A percentile compares a stretch with the other conserved stretches of the same genome.
phyloP scores from a whole-genome alignment of 2,329 filamentous ascomycete genomes.

The Colletotrichum neosansevieriae region DNA sequence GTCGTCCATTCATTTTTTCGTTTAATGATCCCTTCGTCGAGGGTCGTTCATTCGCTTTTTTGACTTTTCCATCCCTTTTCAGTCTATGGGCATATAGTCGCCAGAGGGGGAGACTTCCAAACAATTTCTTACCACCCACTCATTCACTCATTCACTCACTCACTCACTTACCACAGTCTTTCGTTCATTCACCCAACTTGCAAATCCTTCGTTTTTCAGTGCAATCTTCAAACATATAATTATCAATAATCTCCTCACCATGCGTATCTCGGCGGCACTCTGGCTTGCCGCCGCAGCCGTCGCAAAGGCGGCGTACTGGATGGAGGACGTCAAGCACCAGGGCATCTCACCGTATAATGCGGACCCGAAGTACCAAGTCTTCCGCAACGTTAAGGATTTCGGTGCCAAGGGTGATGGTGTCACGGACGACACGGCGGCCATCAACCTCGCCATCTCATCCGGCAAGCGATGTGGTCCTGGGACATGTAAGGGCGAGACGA shows the following conservation, averaged over 20 bases:
- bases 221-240: neutral
- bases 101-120: neutral
- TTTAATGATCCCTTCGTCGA: neutral
- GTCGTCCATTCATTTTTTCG: neutral
- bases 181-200: neutral
- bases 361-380: conserved; percentile 57
- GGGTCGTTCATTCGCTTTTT: conserved; percentile 2
- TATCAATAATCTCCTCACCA: neutral
- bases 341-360: conserved; percentile 61
- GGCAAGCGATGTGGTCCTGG: conserved; percentile 57
- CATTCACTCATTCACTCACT: conserved; percentile 1
- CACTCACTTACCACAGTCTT: neutral
- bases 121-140: neutral
- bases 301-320: conserved; percentile 50
- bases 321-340: conserved; percentile 60
- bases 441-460: conserved; percentile 50
- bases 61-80: neutral
- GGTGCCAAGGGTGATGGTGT: conserved; percentile 54
- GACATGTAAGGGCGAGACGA: conserved; percentile 51
- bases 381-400: conserved; percentile 61
- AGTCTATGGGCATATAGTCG: neutral
- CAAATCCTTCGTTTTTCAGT: neutral
- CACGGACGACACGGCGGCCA: conserved; percentile 52
- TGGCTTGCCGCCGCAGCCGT: conserved; percentile 37
- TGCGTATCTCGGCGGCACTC: conserved; percentile 36